Evolutionary conservation across 148 eudicot genomes (phyloP), one percentile per base, ranked within the genome.

Genomic region (Tetragonia tetragonoides): DNA sequence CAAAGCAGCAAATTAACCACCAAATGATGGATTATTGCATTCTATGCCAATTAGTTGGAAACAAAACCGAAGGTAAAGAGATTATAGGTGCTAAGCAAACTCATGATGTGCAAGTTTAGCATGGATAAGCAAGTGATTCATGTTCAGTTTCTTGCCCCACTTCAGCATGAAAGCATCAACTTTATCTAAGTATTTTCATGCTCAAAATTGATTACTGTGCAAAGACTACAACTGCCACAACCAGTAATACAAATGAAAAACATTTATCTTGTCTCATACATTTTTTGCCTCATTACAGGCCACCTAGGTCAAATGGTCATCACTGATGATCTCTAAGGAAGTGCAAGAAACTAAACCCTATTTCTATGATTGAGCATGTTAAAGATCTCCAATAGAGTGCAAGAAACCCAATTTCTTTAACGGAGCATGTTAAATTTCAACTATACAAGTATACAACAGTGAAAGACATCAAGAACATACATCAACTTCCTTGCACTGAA

Each of bases 1-100:
- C 18, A 56, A 49, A 59, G 77, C 46, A 46, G 56, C 23, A 46
- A 64, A 74, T 59, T 47, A 74, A 49, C 61, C 62, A 21, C 15
- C n/a, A 51, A 2, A 49, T 7, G 21, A 54, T 56, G 34, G 34
- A 28, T 28, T 28, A 28, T 28, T 28, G 59, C 59, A 70, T 9
- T 75, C 21, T 24, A 10, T 17, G 47, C 9, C 47, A 40, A 39
- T 23, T 66, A 66, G 12, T 18, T 17, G 20, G 7, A 66, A 39
- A 40, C 23, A 66, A 39, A 39, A 16, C 7, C 4, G 7, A 41
- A 42, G 11, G 34, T 42, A 42, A 18, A 7, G 8, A 40, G 15
- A 68, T 40, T 46, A 28, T 28, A 68, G 40, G 49, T 56, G 60
- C n/a, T 56, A 56, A 56, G 60, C 60, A 56, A 56, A 56, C n/a